These are phyloP conservation scores for Colletotrichum sp. DNA, from an alignment of 2,329 filamentous ascomycete species.

Conservation along the genomic window DNA sequence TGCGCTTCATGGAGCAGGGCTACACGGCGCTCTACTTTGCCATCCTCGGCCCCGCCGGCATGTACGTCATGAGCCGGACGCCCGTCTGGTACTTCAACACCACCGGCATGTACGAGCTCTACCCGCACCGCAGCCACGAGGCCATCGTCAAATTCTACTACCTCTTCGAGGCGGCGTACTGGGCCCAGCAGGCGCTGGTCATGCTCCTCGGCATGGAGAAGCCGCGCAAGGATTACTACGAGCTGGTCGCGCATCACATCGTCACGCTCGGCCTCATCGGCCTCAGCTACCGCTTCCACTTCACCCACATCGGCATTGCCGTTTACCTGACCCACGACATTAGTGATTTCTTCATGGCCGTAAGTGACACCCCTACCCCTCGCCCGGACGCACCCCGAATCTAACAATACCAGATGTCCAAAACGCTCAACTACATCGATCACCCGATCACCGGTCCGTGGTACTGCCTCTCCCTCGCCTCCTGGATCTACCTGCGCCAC, in stretches of 20 bases:
- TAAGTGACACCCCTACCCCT: slow-evolving; percentile 41
- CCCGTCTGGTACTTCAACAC: slow-evolving; percentile 80
- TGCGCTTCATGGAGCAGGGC: slow-evolving; percentile 77
- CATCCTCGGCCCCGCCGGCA: slow-evolving; percentile 68
- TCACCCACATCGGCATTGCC: slow-evolving; percentile 75
- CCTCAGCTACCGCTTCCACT: slow-evolving; percentile 76
- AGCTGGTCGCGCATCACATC: slow-evolving; percentile 75
- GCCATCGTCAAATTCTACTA: slow-evolving; percentile 77
- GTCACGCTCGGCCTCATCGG: slow-evolving; percentile 72
- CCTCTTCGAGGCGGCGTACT: slow-evolving; percentile 75
- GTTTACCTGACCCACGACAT: slow-evolving; percentile 80
- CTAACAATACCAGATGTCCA: slow-evolving; percentile 56
- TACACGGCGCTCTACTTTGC: slow-evolving; percentile 77
- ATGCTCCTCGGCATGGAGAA: slow-evolving; percentile 73
- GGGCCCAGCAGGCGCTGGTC: slow-evolving; percentile 76
- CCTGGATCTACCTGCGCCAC: slow-evolving; percentile 77
- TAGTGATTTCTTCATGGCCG: slow-evolving; percentile 77
- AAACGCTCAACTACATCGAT: slow-evolving; percentile 74
- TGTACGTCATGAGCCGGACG: slow-evolving; percentile 73
- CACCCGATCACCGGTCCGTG: slow-evolving; percentile 65
- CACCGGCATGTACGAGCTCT: slow-evolving; percentile 72
- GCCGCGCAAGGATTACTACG: slow-evolving; percentile 76
- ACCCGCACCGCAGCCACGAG: slow-evolving; percentile 71
- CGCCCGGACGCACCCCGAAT: background rate
- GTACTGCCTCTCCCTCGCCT: slow-evolving; percentile 67